Evolutionary conservation across 169 alveolate genomes (phyloP).

Genomic region (Babesia ovis): DNA sequence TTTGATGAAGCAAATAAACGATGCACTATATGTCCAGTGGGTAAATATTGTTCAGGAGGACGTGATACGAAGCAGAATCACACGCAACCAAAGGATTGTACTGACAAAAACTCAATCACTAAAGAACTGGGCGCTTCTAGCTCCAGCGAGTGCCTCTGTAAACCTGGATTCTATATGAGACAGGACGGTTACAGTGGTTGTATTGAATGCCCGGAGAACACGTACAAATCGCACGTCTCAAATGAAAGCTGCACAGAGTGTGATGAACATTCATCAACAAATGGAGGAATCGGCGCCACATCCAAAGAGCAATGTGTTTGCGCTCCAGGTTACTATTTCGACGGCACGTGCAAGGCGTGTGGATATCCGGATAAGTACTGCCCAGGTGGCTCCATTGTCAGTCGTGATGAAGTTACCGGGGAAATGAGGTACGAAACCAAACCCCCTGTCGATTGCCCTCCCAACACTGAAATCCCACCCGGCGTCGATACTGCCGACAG

Average conservation of each 20-base stretch:
- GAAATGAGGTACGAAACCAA: conserved; percentile 41
- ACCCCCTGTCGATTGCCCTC: conserved; percentile 75
- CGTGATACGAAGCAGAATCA: conserved; percentile 34
- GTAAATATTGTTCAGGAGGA: conserved; percentile 79
- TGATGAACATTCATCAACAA: conserved; percentile 73
- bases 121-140: conserved; percentile 54
- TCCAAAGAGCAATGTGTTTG: conserved; percentile 79
- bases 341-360: conserved; percentile 76
- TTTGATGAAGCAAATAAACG: conserved; percentile 17
- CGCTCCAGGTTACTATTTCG: conserved; percentile 77
- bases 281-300: conserved; percentile 62
- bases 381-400: conserved; percentile 70
- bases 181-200: conserved; percentile 29
- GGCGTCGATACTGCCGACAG: conserved; percentile 80
- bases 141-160: conserved; percentile 65
- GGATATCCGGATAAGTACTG: conserved; percentile 71
- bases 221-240: conserved; percentile 72
- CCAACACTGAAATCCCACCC: conserved; percentile 76
- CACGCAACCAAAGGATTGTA: conserved; percentile 64
- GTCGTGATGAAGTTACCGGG: conserved; percentile 15
- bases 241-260: conserved; percentile 78
- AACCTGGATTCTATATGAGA: conserved; percentile 66
- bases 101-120: conserved; percentile 57
- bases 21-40: conserved; percentile 78
- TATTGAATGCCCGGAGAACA: conserved; percentile 72